Conservation (phyloP, 352 stramenopile species). For the Pythium apleroticum region DNA sequence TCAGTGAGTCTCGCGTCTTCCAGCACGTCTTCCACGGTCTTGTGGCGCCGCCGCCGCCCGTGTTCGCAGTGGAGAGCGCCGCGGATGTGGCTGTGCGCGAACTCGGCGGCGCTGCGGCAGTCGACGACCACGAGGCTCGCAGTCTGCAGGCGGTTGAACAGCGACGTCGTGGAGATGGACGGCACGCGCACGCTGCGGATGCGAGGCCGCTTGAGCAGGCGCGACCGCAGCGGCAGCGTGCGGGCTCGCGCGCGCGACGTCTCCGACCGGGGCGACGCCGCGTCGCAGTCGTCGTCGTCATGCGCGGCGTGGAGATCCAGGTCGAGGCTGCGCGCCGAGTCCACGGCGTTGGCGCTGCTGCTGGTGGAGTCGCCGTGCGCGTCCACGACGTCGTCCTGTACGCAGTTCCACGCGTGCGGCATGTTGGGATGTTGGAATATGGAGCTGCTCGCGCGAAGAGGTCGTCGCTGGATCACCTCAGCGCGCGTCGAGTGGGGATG, state of each 20-base stretch:
- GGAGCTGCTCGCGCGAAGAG: not conserved
- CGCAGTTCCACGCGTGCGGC: constrained; percentile 4
- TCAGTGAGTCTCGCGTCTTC: constrained; percentile 10
- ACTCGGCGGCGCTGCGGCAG: constrained; percentile 57
- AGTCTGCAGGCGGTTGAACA: constrained; percentile 79
- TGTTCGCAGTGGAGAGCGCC: constrained; percentile 57
- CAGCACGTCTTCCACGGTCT: constrained; percentile 58
- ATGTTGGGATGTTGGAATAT: not conserved
- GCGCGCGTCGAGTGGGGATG: too few relatives aligned
- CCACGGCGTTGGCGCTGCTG: constrained; percentile 5
- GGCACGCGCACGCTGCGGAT: constrained; percentile 37
- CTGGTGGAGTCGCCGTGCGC: constrained; percentile 20
- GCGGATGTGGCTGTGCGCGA: constrained; percentile 40
- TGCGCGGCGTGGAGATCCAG: constrained; percentile 3
- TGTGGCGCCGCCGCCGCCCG: constrained; percentile 26
- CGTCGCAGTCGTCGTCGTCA: not conserved
- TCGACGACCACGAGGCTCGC: constrained; percentile 64
- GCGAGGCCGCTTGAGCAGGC: constrained; percentile 29
- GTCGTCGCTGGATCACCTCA: not conserved
- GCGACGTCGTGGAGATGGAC: constrained; percentile 56
- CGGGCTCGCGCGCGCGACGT: constrained; percentile 21
- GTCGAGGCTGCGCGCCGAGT: constrained; percentile 8
- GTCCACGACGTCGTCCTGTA: constrained; percentile 1
- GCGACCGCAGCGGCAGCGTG: constrained; percentile 29
- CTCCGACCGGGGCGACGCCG: not conserved